These are phyloP conservation scores for Ophiostoma sp. DNA, from an alignment of 2,329 filamentous ascomycete species.

Conservation along the genomic window DNA sequence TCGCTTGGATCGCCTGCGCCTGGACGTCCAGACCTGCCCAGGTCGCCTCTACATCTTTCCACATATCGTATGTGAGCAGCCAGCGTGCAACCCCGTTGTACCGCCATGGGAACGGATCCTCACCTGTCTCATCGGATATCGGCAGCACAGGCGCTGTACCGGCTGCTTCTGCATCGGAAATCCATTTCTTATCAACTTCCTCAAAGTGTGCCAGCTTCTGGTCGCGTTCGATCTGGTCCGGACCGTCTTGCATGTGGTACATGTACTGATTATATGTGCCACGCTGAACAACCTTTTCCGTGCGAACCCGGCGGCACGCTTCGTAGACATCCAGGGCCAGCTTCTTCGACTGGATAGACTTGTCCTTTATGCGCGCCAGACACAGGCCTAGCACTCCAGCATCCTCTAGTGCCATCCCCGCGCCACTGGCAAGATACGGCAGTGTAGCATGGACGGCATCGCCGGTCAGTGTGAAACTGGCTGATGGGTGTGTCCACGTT, in stretches of 20 bases:
- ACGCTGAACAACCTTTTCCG: slow-evolving; percentile 22
- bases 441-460: slow-evolving; percentile 28
- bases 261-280: slow-evolving; percentile 25
- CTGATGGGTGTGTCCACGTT: slow-evolving; percentile 37
- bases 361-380: slow-evolving; percentile 21
- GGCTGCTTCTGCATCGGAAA: neutral
- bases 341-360: slow-evolving; percentile 10
- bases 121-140: slow-evolving; percentile 19
- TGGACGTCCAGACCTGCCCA: neutral
- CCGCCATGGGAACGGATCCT: slow-evolving; percentile 25
- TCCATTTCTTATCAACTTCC: slow-evolving; percentile 20
- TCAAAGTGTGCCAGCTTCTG: slow-evolving; percentile 14
- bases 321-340: slow-evolving; percentile 24
- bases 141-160: slow-evolving; percentile 12
- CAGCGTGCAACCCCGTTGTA: slow-evolving; percentile 25
- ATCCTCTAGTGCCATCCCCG: slow-evolving; percentile 43
- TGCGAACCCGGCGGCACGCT: slow-evolving; percentile 23
- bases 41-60: slow-evolving; percentile 21
- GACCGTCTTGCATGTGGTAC: slow-evolving; percentile 26
- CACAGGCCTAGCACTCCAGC: slow-evolving; percentile 32
- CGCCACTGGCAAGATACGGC: slow-evolving; percentile 45
- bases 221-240: slow-evolving; percentile 23
- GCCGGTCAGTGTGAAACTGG: slow-evolving; percentile 17
- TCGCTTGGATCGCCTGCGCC: neutral
- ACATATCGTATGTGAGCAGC: slow-evolving; percentile 27